Conservation (phyloP, 768 basidiomycete species). For the Termitomyces sp. region DNA sequence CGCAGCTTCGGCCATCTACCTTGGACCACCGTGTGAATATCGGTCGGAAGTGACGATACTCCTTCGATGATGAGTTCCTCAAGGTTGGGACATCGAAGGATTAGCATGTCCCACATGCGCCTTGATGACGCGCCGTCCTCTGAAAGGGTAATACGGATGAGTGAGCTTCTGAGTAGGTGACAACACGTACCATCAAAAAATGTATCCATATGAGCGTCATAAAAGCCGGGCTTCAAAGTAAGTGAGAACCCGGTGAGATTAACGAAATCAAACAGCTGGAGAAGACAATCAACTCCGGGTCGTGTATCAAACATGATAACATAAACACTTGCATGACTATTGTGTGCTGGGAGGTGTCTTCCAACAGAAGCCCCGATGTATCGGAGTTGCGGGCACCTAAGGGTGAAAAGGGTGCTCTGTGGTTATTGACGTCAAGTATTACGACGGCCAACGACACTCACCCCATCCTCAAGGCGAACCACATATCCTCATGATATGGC, state of each 20-base stretch:
- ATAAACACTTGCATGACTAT: conserved; percentile 54
- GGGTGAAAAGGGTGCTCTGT: neutral
- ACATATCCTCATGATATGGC: conserved; percentile 68
- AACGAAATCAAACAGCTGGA: conserved; percentile 64
- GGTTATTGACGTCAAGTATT: conserved; percentile 4
- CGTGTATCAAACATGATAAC: neutral
- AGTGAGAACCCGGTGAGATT: conserved; percentile 60
- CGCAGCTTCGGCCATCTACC: conserved; percentile 67
- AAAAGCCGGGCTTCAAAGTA: conserved; percentile 56
- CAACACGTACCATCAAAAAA: conserved; percentile 47
- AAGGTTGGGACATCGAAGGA: conserved; percentile 56
- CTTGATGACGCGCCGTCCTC: conserved; percentile 47
- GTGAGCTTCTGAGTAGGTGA: neutral
- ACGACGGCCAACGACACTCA: conserved; percentile 22
- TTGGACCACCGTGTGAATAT: conserved; percentile 48
- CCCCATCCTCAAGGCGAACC: conserved; percentile 68
- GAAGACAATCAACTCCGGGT: conserved; percentile 1
- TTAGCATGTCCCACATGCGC: conserved; percentile 69
- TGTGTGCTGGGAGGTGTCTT: conserved; percentile 45
- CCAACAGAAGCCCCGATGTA: conserved; percentile 63
- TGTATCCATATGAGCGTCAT: conserved; percentile 51
- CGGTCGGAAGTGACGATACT: conserved; percentile 46
- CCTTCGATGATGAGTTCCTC: conserved; percentile 60
- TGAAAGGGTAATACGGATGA: conserved; percentile 16
- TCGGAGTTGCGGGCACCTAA: conserved; percentile 62